These are phyloP conservation scores for Zasmidium citrigriseum DNA, from an alignment of 2,329 filamentous ascomycete species.

Conservation along the genomic window DNA sequence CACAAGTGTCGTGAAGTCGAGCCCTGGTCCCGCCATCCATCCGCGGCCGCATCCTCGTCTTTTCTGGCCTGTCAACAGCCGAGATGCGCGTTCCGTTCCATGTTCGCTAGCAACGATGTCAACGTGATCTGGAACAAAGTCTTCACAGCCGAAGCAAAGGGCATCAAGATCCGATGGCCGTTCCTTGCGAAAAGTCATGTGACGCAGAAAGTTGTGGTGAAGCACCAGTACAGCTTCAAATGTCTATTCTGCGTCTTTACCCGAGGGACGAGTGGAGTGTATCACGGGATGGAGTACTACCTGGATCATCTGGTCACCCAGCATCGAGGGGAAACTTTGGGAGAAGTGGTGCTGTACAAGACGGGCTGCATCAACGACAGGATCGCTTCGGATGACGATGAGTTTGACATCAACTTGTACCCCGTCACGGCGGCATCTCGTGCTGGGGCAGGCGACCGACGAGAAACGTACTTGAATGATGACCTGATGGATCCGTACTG, in stretches of 20 bases:
- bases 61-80: constrained; percentile 41
- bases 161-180: constrained; percentile 48
- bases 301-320: constrained; percentile 45
- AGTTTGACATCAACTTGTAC: constrained; percentile 52
- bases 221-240: constrained; percentile 39
- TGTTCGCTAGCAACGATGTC: constrained; percentile 36
- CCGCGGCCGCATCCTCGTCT: constrained; percentile 25
- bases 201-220: constrained; percentile 34
- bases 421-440: constrained; percentile 24
- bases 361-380: constrained; percentile 47
- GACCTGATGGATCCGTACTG: constrained; percentile 22
- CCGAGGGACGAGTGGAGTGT: constrained; percentile 38
- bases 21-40: constrained; percentile 28
- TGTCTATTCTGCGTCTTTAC: constrained; percentile 51
- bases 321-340: constrained; percentile 37
- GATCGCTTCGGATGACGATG: constrained; percentile 41
- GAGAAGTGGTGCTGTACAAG: constrained; percentile 41
- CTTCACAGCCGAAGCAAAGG: constrained; percentile 27
- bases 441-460: not conserved
- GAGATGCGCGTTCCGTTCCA: constrained; percentile 47
- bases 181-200: constrained; percentile 52
- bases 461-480: constrained; percentile 23
- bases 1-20: constrained; percentile 28
- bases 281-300: constrained; percentile 43
- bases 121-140: constrained; percentile 32